Conservation (phyloP, 345 rosid species). For the Raphanus raphanistrum region DNA sequence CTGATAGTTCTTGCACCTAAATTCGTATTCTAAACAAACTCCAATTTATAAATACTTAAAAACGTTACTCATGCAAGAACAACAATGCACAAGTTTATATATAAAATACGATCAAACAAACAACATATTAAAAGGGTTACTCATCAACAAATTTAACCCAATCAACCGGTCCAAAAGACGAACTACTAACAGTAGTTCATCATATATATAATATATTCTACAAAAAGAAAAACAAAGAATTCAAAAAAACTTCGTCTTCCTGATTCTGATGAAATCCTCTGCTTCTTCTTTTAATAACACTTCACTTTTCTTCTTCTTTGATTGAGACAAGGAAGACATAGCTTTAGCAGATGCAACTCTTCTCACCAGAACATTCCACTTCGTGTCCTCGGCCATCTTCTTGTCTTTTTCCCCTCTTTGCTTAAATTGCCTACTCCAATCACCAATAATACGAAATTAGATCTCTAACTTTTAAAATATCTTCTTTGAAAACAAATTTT, state of each 20-base stretch:
- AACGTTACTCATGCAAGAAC: neutral
- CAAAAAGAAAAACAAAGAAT: neutral
- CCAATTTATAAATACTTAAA: neutral
- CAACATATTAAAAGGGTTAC: constrained; percentile 27
- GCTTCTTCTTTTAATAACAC: constrained; percentile 24
- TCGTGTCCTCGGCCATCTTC: constrained; percentile 47
- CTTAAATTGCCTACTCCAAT: constrained; percentile 68
- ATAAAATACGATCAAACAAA: neutral
- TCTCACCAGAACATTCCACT: constrained; percentile 76
- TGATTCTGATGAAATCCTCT: constrained; percentile 37
- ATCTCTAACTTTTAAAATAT: constrained; percentile 10
- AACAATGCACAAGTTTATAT: neutral
- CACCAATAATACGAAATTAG: constrained; percentile 5
- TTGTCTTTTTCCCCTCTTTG: constrained; percentile 50
- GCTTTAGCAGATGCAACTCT: constrained; percentile 80
- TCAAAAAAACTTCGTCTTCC: constrained; percentile 17
- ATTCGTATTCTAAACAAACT: neutral
- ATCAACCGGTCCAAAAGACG: constrained; percentile 15
- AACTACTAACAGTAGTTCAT: constrained; percentile 6
- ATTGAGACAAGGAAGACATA: constrained; percentile 56
- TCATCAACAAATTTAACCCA: constrained; percentile 36
- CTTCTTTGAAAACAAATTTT: neutral
- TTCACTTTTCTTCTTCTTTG: constrained; percentile 44
- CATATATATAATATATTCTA: neutral
- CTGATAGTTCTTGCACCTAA: neutral